Percentiles rank a stretch among this genome's conserved stretches.
phyloP scores from a whole-genome alignment of 345 rosid genomes.

The Aegle marmelos region DNA sequence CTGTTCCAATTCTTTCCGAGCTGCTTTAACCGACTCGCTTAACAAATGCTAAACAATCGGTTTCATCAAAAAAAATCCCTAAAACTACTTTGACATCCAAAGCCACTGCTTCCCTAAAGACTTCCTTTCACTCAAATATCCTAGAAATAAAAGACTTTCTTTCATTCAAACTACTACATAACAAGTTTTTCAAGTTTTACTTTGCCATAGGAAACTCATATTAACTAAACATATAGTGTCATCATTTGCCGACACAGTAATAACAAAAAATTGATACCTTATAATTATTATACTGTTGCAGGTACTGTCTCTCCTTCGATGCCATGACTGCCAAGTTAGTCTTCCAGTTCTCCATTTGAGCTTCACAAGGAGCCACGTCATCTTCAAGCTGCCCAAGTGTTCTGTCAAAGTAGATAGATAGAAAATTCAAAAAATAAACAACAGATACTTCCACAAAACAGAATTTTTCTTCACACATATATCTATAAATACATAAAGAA shows the following conservation, averaged over 20 bases:
- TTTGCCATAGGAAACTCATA: neutral
- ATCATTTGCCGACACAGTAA: neutral
- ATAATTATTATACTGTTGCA: conserved; percentile 75
- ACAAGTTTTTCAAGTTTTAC: neutral
- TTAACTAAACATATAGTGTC: neutral
- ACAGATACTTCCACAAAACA: neutral
- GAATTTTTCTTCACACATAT: neutral
- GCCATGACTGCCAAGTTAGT: conserved; percentile 89
- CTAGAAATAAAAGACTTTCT: neutral
- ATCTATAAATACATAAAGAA: neutral
- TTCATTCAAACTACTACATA: neutral
- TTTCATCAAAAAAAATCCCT: neutral
- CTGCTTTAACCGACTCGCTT: neutral
- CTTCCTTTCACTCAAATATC: neutral
- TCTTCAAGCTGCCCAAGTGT: conserved; percentile 88
- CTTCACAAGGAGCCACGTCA: conserved; percentile 71
- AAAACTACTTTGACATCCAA: neutral
- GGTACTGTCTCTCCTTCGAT: conserved; percentile 82
- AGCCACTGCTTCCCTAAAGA: neutral
- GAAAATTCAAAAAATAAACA: neutral
- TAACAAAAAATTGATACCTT: conserved; percentile 49
- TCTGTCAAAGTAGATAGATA: conserved; percentile 37
- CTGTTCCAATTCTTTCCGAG: neutral
- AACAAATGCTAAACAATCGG: neutral
- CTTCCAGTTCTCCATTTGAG: conserved; percentile 76